Evolutionary conservation across 345 rosid species (phyloP).

Genomic region (Ailanthus altissimus): DNA sequence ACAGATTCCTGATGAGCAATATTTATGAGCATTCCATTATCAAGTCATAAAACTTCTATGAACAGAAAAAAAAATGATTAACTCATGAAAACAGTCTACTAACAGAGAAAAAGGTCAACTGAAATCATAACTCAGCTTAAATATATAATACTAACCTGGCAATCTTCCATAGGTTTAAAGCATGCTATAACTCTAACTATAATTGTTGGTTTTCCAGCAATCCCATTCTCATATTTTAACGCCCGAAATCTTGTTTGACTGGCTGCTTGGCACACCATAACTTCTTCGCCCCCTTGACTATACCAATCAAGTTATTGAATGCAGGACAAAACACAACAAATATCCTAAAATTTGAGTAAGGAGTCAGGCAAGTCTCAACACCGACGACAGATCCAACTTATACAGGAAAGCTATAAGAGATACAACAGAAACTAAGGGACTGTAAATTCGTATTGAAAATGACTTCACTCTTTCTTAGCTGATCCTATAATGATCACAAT

Average conservation of each 20-base stretch:
- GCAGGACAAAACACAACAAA: slow-evolving; percentile 4
- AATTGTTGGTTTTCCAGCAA: slow-evolving; percentile 76
- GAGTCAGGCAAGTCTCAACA: slow-evolving; percentile 7
- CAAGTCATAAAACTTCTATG: background rate
- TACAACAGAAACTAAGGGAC: slow-evolving; percentile 9
- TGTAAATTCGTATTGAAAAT: background rate
- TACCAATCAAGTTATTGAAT: slow-evolving; percentile 20
- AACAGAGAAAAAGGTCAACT: background rate
- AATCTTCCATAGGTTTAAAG: slow-evolving; percentile 93
- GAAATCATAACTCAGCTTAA: slow-evolving; percentile 7
- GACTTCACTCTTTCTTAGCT: slow-evolving; percentile 32
- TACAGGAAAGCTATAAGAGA: background rate
- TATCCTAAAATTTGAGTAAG: slow-evolving; percentile 14
- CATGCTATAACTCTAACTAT: slow-evolving; percentile 94
- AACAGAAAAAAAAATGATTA: background rate
- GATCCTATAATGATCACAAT: slow-evolving; percentile 50
- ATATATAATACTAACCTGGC: slow-evolving; percentile 67
- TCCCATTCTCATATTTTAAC: slow-evolving; percentile 82
- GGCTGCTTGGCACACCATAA: slow-evolving; percentile 99
- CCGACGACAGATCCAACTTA: slow-evolving; percentile 13
- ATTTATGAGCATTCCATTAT: background rate
- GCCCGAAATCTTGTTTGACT: slow-evolving; percentile 94
- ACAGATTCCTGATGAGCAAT: background rate
- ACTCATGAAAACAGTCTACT: background rate
- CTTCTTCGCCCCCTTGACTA: slow-evolving; percentile 45